These are phyloP conservation scores for Metschnikowia lachancei DNA, from an alignment of 805 yeast genomes.

Conservation along the genomic window DNA sequence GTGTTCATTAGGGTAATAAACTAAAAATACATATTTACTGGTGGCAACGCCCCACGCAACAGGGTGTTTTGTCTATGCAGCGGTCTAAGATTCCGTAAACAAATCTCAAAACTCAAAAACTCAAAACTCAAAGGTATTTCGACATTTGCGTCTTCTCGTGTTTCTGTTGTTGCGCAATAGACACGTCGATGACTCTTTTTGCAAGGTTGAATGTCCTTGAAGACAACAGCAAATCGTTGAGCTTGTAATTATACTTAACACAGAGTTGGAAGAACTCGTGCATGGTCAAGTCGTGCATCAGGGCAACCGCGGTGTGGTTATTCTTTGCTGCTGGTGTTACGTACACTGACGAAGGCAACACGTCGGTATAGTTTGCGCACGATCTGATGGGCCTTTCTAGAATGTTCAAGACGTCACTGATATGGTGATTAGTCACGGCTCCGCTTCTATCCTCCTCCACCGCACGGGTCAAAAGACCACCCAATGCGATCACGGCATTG, in stretches of 20 bases:
- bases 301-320: constrained; percentile 32
- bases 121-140: constrained; percentile 2
- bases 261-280: constrained; percentile 64
- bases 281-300: constrained; percentile 63
- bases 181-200: constrained; percentile 68
- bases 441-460: constrained; percentile 62
- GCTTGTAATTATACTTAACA: constrained; percentile 56
- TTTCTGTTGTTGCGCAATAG: constrained; percentile 48
- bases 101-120: not conserved
- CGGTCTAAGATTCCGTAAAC: not conserved
- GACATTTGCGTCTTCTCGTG: constrained; percentile 14
- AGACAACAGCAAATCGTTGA: constrained; percentile 62
- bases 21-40: not conserved
- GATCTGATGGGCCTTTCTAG: constrained; percentile 57
- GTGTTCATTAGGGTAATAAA: not conserved
- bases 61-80: not conserved
- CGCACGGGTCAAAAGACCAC: constrained; percentile 58
- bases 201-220: constrained; percentile 66
- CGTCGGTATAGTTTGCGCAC: constrained; percentile 36
- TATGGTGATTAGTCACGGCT: constrained; percentile 47
- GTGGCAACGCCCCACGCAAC: no score
- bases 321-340: constrained; percentile 31
- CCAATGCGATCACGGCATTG: constrained; percentile 59
- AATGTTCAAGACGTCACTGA: constrained; percentile 57
- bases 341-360: constrained; percentile 46